These are phyloP conservation scores for Fusarium marasasianum DNA, from an alignment of 2,329 filamentous ascomycete genomes.

Conservation along the genomic window DNA sequence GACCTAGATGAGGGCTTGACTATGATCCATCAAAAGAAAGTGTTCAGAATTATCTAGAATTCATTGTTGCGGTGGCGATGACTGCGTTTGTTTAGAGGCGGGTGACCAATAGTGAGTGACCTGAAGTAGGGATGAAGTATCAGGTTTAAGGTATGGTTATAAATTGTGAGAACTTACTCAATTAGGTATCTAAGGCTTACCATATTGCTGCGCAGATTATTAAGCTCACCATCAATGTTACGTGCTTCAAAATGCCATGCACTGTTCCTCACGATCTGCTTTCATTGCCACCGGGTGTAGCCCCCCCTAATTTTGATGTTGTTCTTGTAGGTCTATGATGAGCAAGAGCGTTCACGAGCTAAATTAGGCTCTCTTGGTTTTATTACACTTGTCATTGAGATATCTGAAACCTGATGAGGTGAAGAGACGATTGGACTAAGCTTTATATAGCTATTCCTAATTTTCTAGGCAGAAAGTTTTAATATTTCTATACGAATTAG, in stretches of 20 bases:
- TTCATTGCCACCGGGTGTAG: neutral
- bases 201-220: no score
- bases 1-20: no score
- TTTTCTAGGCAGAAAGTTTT: rapidly evolving
- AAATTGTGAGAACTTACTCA: no score
- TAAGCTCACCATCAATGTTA: no score
- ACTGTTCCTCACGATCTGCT: rapidly evolving
- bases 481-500: neutral
- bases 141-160: rapidly evolving
- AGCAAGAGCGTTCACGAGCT: neutral
- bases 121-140: no score
- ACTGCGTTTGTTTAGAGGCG: no score
- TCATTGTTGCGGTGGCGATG: no score
- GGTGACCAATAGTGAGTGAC: no score
- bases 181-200: no score
- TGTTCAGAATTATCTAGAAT: no score
- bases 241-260: neutral
- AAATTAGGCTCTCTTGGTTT: rapidly evolving
- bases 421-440: neutral
- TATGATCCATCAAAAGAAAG: no score
- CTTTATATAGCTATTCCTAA: no score
- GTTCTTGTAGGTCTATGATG: rapidly evolving
- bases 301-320: rapidly evolving
- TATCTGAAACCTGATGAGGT: neutral
- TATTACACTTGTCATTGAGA: rapidly evolving